Percentiles rank a stretch among this genome's conserved stretches.
These are phyloP conservation scores for Trypanosoma cruzi DNA, from an alignment of 208 protist genomes.

Conservation along the genomic window DNA sequence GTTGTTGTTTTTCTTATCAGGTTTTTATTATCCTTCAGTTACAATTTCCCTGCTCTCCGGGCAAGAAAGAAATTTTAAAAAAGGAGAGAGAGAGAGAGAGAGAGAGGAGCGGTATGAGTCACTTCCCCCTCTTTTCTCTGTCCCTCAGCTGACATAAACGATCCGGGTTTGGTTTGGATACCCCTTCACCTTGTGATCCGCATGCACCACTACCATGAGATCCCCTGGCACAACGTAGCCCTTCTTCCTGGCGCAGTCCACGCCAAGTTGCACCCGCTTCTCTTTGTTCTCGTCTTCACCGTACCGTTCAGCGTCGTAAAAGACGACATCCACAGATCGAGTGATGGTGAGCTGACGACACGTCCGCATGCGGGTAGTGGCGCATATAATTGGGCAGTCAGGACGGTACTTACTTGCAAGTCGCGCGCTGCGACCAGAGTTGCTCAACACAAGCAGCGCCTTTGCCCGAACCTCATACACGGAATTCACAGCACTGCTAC, in stretches of 20 bases:
- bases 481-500: constrained; percentile 94
- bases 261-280: constrained; percentile 59
- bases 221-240: constrained; percentile 63
- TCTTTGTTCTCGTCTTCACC: constrained; percentile 74
- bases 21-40: too few relatives aligned
- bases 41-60: too few relatives aligned
- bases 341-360: constrained; percentile 89
- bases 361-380: constrained; percentile 86
- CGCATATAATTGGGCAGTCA: constrained; percentile 93
- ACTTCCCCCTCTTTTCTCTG: not conserved
- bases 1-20: too few relatives aligned
- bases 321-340: constrained; percentile 75
- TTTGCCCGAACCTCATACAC: constrained; percentile 91
- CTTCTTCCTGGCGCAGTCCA: constrained; percentile 64
- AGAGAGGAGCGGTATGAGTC: too few relatives aligned
- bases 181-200: constrained; percentile 87
- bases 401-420: constrained; percentile 97
- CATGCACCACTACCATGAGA: constrained; percentile 75
- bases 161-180: constrained; percentile 89
- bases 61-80: too few relatives aligned
- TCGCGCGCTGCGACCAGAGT: constrained; percentile 92
- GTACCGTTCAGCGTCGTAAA: constrained; percentile 69
- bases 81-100: too few relatives aligned
- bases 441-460: constrained; percentile 93
- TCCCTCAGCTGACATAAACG: constrained; percentile 26